phyloP scores from a whole-genome alignment of 345 rosid species.

The Cardamine resedifolia region DNA sequence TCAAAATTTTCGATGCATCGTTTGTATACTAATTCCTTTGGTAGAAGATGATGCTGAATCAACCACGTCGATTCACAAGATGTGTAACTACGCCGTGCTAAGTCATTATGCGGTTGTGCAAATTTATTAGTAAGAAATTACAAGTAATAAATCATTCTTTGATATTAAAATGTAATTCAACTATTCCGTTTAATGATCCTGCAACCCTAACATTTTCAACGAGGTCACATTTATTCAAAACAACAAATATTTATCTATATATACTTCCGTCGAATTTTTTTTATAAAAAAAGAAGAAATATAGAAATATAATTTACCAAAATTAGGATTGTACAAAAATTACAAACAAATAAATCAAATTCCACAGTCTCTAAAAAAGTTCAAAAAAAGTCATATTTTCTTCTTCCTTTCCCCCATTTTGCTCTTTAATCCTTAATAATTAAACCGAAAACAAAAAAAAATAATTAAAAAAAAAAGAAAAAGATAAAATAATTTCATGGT shows the following conservation, averaged over 20 bases:
- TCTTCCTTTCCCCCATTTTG: constrained; percentile 42
- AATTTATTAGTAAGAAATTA: no score
- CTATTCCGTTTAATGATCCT: background rate
- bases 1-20: no score
- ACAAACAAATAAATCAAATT: constrained; percentile 15
- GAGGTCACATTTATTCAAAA: background rate
- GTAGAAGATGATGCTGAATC: no score
- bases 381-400: background rate
- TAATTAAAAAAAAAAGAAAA: background rate
- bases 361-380: no score
- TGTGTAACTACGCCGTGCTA: no score
- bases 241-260: background rate
- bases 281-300: background rate
- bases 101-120: background rate
- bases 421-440: constrained; percentile 37
- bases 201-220: background rate
- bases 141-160: background rate
- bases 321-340: background rate
- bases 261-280: background rate
- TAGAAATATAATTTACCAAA: background rate
- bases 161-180: no score
- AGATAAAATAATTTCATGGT: background rate
- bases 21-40: no score
- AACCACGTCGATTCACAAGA: no score
- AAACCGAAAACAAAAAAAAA: background rate